A percentile compares a stretch with the other conserved stretches of the same genome.
phyloP scores from a whole-genome alignment of 2,329 filamentous ascomycete species.

The Malbranchea zuffiana region DNA sequence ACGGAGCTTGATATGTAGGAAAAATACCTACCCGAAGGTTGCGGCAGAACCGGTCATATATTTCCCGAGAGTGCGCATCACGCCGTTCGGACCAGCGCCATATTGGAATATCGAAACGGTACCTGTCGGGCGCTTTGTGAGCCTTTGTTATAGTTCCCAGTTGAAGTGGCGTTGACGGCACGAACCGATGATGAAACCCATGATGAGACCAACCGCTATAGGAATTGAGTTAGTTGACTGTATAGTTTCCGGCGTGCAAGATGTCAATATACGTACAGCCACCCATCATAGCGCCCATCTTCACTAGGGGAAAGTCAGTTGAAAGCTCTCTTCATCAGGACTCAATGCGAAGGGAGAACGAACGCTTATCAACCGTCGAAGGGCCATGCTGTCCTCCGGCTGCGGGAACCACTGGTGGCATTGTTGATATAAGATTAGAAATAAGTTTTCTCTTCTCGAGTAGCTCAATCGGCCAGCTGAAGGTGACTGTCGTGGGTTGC shows the following conservation, averaged over 20 bases:
- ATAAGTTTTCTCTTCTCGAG: not conserved
- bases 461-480: too few relatives aligned
- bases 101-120: constrained; percentile 92
- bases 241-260: constrained; percentile 2
- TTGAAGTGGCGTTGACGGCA: constrained; percentile 5
- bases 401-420: constrained; percentile 49
- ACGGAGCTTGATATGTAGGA: too few relatives aligned
- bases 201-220: constrained; percentile 83
- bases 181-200: constrained; percentile 94
- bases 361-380: constrained; percentile 62
- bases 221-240: constrained; percentile 12
- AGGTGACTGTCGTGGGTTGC: not conserved
- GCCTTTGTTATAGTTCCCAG: not conserved
- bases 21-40: constrained; percentile 69
- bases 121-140: constrained; percentile 42
- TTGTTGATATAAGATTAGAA: constrained; percentile 23
- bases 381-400: constrained; percentile 44
- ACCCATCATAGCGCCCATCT: constrained; percentile 98
- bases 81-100: constrained; percentile 82
- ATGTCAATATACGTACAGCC: constrained; percentile 58
- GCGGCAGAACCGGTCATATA: constrained; percentile 94
- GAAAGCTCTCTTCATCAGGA: not conserved
- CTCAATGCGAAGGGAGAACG: constrained; percentile 17
- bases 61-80: constrained; percentile 87
- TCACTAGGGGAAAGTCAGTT: constrained; percentile 49